Conservation (phyloP, 148 eudicot genomes). For the Cornus suecica region DNA sequence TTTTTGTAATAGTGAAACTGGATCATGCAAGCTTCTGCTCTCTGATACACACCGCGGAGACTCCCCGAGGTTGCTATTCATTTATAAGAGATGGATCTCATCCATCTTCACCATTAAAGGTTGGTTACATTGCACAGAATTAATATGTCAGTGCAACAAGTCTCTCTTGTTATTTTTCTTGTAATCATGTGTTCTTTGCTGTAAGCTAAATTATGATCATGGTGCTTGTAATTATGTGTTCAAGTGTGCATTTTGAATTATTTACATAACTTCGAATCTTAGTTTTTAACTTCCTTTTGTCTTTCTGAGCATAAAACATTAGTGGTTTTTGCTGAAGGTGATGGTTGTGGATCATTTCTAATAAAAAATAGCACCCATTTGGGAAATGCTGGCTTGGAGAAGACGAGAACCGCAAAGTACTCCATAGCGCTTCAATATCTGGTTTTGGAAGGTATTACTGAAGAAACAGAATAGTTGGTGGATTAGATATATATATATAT, state of each 20-base stretch:
- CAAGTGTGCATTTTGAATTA: too few species aligned
- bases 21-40: constrained; percentile 64
- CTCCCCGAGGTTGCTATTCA: constrained; percentile 59
- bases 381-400: constrained; percentile 16
- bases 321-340: constrained; percentile 34
- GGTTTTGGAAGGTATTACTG: constrained; percentile 52
- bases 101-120: constrained; percentile 69
- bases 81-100: constrained; percentile 86
- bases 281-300: neutral
- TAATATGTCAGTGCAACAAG: neutral
- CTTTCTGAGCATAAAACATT: neutral
- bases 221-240: too few species aligned
- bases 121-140: constrained; percentile 8
- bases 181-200: neutral
- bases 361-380: constrained; percentile 26
- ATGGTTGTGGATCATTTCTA: constrained; percentile 52
- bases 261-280: too few species aligned
- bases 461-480: constrained; percentile 19
- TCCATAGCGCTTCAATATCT: constrained; percentile 78
- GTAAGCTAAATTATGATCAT: too few species aligned
- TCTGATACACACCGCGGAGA: constrained; percentile 88
- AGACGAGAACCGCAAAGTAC: constrained; percentile 57
- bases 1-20: constrained; percentile 39
- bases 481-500: neutral
- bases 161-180: neutral